Evolutionary conservation across 495 filamentous ascomycete species (phyloP).

Genomic region (Bryoglossum gracile): DNA sequence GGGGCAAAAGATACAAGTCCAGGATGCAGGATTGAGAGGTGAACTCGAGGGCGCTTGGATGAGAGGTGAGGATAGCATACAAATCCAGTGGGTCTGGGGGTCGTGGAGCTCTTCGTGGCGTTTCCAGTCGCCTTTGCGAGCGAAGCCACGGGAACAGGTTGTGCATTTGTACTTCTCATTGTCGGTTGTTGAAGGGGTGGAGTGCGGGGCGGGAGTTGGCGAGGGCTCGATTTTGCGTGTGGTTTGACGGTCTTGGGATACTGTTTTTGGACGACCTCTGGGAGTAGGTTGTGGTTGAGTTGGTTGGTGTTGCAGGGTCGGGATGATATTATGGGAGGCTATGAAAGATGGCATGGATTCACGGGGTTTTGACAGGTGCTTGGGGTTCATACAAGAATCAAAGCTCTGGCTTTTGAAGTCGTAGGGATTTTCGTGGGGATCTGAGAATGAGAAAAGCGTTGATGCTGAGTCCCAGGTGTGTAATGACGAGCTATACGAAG

Average conservation of each 20-base stretch:
- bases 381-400: not conserved
- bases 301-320: no score
- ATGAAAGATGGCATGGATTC: not conserved
- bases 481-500: constrained; percentile 7
- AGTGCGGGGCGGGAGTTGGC: no score
- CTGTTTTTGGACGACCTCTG: no score
- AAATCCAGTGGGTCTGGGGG: constrained; percentile 9
- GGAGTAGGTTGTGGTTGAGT: no score
- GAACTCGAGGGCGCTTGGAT: not conserved
- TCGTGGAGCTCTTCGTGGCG: constrained; percentile 13
- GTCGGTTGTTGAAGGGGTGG: not conserved
- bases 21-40: not conserved
- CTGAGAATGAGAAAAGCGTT: constrained; percentile 3
- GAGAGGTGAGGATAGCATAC: constrained; percentile 5
- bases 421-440: not conserved
- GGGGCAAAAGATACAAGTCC: constrained; percentile 13
- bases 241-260: no score
- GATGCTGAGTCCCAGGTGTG: constrained; percentile 10
- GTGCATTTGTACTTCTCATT: constrained; percentile 2
- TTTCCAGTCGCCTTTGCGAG: constrained; percentile 13
- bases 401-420: no score
- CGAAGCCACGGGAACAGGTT: constrained; percentile 3
- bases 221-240: no score
- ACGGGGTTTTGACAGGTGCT: not conserved
- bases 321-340: not conserved